Base-by-base conservation (phyloP, 2,329 filamentous ascomycete species). In the Massarina eburnea region DNA sequence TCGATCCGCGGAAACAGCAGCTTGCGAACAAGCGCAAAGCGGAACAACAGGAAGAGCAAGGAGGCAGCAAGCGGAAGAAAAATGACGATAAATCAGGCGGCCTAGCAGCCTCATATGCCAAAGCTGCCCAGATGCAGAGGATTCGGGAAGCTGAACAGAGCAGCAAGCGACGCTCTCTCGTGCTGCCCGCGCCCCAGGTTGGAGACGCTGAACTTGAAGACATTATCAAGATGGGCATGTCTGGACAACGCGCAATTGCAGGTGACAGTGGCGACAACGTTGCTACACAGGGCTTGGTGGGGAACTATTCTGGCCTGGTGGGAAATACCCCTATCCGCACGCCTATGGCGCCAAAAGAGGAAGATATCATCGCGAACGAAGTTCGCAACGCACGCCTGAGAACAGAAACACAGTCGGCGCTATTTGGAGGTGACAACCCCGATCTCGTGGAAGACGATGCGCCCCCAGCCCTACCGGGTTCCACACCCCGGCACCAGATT, bases 181-280 rank as follows among this genome's bases (percentile, higher is more conserved):
- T 86, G 36, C 76, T 99, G 20, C 94, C 94, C 8, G 78, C 88
- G 19, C 94, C 94, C 8, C 94, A 99, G 72, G 90, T 99, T 59
- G 86, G 89, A 68, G 94, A 99, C 63, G 81, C 84, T 34, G 94
- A 99, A 72, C 77, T 99, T 48, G 94, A 99, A 65, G 91, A 96
- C 57, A 97, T 99, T 62, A 90, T 99, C 54, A 99, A 99, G 76
- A 95, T 97, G 91, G 92, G 94, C 35, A 88, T 95, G 81, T 83
- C 91, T 49, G 94, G 92, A 29, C 91, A 96, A 64, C 85, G 86
- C 41, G 94, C 94, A 34, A 91, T 85, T 61, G 77, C 88, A 67
- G 89, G 89, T 4, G 82, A 82, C 35, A 83, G 84, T 42, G 88
- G 88, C 66, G 90, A 96, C 48, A 95, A 91, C 54, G 84, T 90